Evolutionary conservation across 305 asterid genomes (phyloP).

Genomic region (Fraxinus nigra): DNA sequence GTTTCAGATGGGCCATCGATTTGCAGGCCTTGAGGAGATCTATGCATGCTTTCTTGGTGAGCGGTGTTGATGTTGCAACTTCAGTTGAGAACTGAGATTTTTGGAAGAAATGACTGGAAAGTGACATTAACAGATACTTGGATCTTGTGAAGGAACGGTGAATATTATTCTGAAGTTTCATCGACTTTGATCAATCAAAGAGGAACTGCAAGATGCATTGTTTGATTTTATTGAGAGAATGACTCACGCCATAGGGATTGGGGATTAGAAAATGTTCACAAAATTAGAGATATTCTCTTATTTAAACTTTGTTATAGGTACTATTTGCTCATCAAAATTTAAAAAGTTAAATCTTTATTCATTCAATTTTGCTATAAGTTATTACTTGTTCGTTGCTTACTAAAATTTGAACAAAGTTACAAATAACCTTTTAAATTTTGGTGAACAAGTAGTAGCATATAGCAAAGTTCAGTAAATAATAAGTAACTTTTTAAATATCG

Average conservation of each 20-base stretch:
- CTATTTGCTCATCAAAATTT: no score
- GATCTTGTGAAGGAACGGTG: not conserved
- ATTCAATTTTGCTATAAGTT: no score
- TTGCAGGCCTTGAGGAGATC: conserved; percentile 67
- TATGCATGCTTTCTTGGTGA: conserved; percentile 45
- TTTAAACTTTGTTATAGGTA: no score
- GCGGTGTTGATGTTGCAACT: conserved; percentile 17
- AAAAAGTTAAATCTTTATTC: no score
- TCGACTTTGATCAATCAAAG: not conserved
- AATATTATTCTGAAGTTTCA: not conserved
- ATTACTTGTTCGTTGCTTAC: no score
- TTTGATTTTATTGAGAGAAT: not conserved
- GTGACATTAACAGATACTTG: conserved; percentile 7
- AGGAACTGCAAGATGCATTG: not conserved
- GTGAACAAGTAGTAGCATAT: no score
- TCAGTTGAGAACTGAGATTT: conserved; percentile 30
- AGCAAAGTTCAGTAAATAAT: no score
- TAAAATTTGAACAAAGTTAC: no score
- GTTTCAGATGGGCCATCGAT: conserved; percentile 45
- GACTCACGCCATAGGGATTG: not conserved
- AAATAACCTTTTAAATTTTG: no score
- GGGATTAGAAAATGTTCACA: no score
- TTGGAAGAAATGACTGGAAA: conserved; percentile 30
- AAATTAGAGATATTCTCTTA: no score
- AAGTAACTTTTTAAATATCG: no score